A percentile compares a stretch with the other conserved stretches of the same genome.
Evolutionary conservation across 129 eudicot genomes (phyloP).

Genomic region (Flaveria robusta): DNA sequence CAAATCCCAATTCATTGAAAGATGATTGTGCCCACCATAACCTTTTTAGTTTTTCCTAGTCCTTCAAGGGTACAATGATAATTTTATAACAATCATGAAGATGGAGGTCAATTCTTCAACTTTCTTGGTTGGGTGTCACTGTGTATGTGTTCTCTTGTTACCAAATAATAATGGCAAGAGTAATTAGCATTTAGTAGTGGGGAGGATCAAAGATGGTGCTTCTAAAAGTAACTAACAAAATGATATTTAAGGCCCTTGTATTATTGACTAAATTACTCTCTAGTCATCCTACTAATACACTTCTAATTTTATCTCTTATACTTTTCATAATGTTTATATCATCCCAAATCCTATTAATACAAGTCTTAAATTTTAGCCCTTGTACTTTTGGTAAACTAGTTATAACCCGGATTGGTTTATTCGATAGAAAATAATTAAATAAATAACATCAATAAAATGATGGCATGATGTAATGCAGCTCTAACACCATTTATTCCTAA

Average conservation of each 20-base stretch:
- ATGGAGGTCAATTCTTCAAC: constrained; percentile 25
- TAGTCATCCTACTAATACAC: not conserved
- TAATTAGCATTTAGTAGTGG: no score
- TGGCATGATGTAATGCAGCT: no score
- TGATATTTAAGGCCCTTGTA: not conserved
- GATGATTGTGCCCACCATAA: no score
- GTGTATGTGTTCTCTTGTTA: not conserved
- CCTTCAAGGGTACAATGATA: constrained; percentile 20
- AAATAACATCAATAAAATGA: no score
- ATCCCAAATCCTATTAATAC: no score
- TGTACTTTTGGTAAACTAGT: no score
- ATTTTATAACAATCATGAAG: not conserved
- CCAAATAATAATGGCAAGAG: constrained; percentile 3
- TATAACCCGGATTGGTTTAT: no score
- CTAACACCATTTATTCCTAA: no score
- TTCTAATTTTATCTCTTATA: not conserved
- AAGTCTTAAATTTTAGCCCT: no score
- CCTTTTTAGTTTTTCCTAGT: not conserved
- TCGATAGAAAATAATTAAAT: no score
- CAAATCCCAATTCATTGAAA: not conserved
- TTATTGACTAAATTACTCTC: no score
- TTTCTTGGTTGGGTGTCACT: constrained; percentile 19
- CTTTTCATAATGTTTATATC: not conserved
- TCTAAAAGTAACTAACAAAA: no score
- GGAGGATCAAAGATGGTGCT: not conserved